Percentiles rank a stretch among this genome's conserved stretches.
phyloP scores from a whole-genome alignment of 495 filamentous ascomycete species.

The Daldinia bambusicola region DNA sequence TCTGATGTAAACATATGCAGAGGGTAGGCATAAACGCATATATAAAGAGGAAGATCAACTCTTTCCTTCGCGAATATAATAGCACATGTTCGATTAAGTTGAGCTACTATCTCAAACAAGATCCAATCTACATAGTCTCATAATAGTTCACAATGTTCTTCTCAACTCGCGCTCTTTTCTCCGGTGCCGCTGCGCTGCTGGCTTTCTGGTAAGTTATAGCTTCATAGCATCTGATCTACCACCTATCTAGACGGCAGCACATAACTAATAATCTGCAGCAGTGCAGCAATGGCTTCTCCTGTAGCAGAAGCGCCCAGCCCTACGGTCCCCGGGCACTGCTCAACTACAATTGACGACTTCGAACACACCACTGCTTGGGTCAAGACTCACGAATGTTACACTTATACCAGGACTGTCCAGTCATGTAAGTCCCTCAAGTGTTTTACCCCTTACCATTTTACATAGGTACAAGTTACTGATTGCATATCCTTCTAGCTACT shows the following conservation, averaged over 20 bases:
- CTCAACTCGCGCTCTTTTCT: slow-evolving; percentile 24
- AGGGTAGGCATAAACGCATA: background rate
- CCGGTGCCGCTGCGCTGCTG: slow-evolving; percentile 25
- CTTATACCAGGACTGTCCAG: slow-evolving; percentile 28
- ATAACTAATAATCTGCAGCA: slow-evolving; percentile 4
- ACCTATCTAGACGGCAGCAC: background rate
- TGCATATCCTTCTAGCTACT: slow-evolving; percentile 24
- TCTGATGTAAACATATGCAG: background rate
- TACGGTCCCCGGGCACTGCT: slow-evolving; percentile 41
- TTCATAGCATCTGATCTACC: background rate
- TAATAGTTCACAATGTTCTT: slow-evolving; percentile 18
- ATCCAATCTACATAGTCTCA: background rate
- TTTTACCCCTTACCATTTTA: background rate
- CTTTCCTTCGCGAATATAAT: background rate
- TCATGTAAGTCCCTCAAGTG: slow-evolving; percentile 19
- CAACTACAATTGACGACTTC: slow-evolving; percentile 43
- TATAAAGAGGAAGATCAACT: slow-evolving; percentile 11
- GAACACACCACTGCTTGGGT: slow-evolving; percentile 39
- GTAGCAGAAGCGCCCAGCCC: slow-evolving; percentile 16
- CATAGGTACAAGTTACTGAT: background rate
- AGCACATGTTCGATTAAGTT: background rate
- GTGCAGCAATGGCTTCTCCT: slow-evolving; percentile 16
- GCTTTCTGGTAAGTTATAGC: slow-evolving; percentile 30
- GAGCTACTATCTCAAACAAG: background rate
- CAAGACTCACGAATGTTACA: slow-evolving; percentile 43